A percentile compares a stretch with the other conserved stretches of the same genome.
Evolutionary conservation across 108 stramenopile species (phyloP).

Genomic region (Nitzschia putrida): DNA sequence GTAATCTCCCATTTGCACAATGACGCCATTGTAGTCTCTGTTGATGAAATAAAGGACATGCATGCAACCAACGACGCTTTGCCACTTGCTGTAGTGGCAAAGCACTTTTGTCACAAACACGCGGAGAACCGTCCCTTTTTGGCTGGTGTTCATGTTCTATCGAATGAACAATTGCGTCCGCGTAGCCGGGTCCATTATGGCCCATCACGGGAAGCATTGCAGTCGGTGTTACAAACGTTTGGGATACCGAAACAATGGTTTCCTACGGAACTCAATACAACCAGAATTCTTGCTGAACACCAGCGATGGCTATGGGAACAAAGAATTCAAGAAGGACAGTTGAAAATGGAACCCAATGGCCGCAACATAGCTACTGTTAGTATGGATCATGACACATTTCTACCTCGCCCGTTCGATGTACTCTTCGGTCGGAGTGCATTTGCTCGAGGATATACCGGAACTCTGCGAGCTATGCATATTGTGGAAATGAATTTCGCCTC

Average conservation of each 20-base stretch:
- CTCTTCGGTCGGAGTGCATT: constrained; percentile 22
- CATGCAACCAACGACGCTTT: too few species aligned
- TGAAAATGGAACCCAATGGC: not conserved
- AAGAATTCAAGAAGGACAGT: not conserved
- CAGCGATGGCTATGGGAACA: constrained; percentile 7
- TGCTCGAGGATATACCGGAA: constrained; percentile 17
- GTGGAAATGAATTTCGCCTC: constrained; percentile 20
- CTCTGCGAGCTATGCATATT: constrained; percentile 12
- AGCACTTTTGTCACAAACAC: too few species aligned
- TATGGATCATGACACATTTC: not conserved
- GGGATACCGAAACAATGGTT: constrained; percentile 22
- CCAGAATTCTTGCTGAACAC: too few species aligned
- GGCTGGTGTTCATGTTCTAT: constrained; percentile 8
- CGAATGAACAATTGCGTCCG: not conserved
- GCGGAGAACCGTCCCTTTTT: not conserved
- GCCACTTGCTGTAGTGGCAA: too few species aligned
- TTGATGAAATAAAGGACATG: too few species aligned
- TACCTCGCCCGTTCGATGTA: constrained; percentile 30
- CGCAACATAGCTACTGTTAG: too few species aligned
- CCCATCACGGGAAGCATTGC: not conserved
- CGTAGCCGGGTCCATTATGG: constrained; percentile 12
- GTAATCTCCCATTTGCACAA: too few species aligned
- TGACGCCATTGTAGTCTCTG: too few species aligned
- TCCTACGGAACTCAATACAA: not conserved
- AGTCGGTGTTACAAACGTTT: constrained; percentile 22